Conservation (phyloP, 306 rosid species). For the Chamaecrista fasciculata region DNA sequence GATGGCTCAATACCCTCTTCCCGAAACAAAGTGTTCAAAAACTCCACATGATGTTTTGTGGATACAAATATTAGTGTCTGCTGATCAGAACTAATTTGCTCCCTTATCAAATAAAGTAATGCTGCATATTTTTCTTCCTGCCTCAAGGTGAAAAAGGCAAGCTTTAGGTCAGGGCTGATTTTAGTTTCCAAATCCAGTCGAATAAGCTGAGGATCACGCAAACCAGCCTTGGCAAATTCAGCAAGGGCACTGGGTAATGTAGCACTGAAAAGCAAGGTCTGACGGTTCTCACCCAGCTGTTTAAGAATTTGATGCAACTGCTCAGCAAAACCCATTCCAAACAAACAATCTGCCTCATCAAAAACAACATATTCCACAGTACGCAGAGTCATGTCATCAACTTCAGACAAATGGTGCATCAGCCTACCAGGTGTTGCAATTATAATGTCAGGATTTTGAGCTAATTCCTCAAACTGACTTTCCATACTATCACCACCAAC, state of each 20-base stretch:
- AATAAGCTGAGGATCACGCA: slow-evolving; percentile 85
- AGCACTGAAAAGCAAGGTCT: slow-evolving; percentile 91
- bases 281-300: slow-evolving; percentile 81
- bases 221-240: slow-evolving; percentile 94
- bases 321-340: slow-evolving; percentile 89
- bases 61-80: slow-evolving; percentile 88
- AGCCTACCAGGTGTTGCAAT: slow-evolving; percentile 98
- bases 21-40: slow-evolving; percentile 63
- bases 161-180: slow-evolving; percentile 92
- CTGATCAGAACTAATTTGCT: slow-evolving; percentile 63
- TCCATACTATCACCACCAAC: slow-evolving; percentile 99
- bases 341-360: slow-evolving; percentile 85
- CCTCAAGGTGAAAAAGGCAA: slow-evolving; percentile 67
- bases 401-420: slow-evolving; percentile 88
- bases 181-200: slow-evolving; percentile 84
- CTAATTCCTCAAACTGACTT: slow-evolving; percentile 77
- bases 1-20: slow-evolving; percentile 87
- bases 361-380: slow-evolving; percentile 87
- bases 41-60: slow-evolving; percentile 89
- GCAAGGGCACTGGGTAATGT: slow-evolving; percentile 92
- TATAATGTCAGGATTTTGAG: slow-evolving; percentile 81
- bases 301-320: slow-evolving; percentile 77
- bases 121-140: slow-evolving; percentile 85
- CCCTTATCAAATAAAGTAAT: slow-evolving; percentile 74
- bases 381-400: slow-evolving; percentile 83